phyloP scores from a whole-genome alignment of 768 basidiomycete genomes.

The Lentinula sp. region DNA sequence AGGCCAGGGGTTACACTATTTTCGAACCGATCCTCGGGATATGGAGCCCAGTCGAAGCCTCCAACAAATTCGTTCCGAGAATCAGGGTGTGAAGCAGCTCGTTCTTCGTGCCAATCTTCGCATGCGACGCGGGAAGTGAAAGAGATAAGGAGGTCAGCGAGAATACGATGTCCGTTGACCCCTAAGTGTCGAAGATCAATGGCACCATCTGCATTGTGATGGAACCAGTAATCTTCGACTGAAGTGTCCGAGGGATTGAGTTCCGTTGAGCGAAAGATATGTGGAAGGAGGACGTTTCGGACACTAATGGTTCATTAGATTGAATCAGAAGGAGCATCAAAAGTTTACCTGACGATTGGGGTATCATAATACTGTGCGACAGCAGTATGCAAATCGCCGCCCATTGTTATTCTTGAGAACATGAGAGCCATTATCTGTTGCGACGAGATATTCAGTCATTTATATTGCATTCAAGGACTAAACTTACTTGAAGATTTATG shows the following conservation, averaged over 20 bases:
- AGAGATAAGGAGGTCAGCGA: neutral
- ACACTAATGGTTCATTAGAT: neutral
- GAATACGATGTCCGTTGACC: neutral
- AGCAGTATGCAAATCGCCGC: neutral
- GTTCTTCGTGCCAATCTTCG: constrained; percentile 1
- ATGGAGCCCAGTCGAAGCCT: neutral
- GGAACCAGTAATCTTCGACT: constrained; percentile 1
- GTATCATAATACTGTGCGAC: constrained; percentile 3
- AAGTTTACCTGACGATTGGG: neutral
- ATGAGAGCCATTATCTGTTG: neutral
- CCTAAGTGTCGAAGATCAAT: constrained; percentile 2
- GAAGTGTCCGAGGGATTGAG: neutral
- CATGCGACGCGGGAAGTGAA: constrained; percentile 1
- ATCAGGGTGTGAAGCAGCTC: neutral
- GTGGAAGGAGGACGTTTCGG: constrained; percentile 1
- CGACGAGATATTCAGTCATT: too few relatives aligned
- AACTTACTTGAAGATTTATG: neutral
- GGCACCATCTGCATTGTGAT: neutral
- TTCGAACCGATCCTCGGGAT: neutral
- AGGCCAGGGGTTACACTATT: neutral
- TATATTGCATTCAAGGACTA: neutral
- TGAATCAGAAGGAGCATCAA: neutral
- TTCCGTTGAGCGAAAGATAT: neutral
- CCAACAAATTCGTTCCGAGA: neutral
- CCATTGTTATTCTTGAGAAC: neutral